Evolutionary conservation across 202 grass and related monocot species (phyloP).

Genomic region (Hordeum pubiflorum): DNA sequence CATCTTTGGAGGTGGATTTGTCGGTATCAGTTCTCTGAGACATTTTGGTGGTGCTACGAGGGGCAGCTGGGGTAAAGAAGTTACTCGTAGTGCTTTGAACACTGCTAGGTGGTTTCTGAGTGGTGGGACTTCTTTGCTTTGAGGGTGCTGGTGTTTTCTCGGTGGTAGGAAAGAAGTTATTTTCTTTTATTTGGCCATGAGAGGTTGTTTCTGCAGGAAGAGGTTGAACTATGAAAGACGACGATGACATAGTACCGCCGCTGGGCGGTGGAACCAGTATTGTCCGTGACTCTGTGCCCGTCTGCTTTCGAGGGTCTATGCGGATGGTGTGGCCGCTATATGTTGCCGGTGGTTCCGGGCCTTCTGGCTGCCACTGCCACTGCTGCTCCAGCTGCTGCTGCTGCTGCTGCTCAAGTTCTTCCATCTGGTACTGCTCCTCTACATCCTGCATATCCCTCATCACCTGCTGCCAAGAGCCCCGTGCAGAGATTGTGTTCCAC

Average conservation of each 20-base stretch:
- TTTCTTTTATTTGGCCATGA: constrained; percentile 7
- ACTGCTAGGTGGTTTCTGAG: not conserved
- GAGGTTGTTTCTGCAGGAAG: not conserved
- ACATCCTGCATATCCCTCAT: constrained; percentile 31
- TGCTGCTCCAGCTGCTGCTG: constrained; percentile 16
- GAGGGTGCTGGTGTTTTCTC: constrained; percentile 8
- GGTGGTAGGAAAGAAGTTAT: constrained; percentile 25
- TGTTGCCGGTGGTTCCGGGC: not conserved
- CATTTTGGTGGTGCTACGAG: not conserved
- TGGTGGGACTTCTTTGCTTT: constrained; percentile 4
- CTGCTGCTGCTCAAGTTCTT: constrained; percentile 17
- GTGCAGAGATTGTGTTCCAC: constrained; percentile 51
- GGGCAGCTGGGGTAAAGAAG: constrained; percentile 3
- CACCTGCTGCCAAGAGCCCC: constrained; percentile 61
- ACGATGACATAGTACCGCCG: constrained; percentile 4
- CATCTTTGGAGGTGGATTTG: constrained; percentile 1
- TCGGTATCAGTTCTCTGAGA: not conserved
- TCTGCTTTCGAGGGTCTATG: constrained; percentile 12
- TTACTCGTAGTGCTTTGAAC: not conserved
- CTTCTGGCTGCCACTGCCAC: constrained; percentile 8
- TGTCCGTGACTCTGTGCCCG: constrained; percentile 11
- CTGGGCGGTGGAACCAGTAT: constrained; percentile 27
- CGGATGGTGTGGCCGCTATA: not conserved
- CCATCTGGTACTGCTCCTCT: constrained; percentile 27
- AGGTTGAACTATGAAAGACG: not conserved